These are phyloP conservation scores for Flaveria linearis DNA, from an alignment of 129 eudicot genomes.

Conservation along the genomic window DNA sequence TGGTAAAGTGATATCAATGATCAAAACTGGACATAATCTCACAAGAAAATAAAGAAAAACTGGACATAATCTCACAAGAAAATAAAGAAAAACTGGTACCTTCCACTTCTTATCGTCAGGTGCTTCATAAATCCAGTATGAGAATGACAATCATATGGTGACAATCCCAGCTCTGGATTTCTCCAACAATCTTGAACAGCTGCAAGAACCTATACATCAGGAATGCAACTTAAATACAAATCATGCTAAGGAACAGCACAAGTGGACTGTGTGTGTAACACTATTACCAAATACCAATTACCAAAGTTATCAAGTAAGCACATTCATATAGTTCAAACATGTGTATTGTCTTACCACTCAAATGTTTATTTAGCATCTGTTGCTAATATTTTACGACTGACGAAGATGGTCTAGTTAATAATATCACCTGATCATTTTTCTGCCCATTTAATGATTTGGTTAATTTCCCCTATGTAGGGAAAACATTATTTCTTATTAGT, in stretches of 20 bases:
- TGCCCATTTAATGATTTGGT: neutral
- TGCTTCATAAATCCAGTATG: slow-evolving; percentile 88
- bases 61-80: slow-evolving; percentile 13
- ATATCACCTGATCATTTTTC: neutral
- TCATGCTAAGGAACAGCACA: slow-evolving; percentile 10
- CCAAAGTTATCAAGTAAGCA: neutral
- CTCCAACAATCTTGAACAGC: slow-evolving; percentile 90
- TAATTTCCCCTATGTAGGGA: neutral
- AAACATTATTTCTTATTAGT: neutral
- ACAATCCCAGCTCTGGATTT: slow-evolving; percentile 59
- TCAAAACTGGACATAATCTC: neutral
- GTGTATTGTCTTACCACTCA: neutral
- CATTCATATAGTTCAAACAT: neutral
- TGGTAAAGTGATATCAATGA: neutral
- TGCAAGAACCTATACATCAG: slow-evolving; percentile 94
- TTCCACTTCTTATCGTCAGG: slow-evolving; percentile 84
- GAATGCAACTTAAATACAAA: slow-evolving; percentile 41
- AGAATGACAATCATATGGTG: slow-evolving; percentile 81
- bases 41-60: slow-evolving; percentile 9
- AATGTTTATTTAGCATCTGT: neutral
- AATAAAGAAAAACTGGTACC: slow-evolving; percentile 45
- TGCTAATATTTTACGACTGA: neutral
- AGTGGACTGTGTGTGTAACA: neutral
- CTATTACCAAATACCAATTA: neutral
- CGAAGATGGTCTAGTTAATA: neutral